Conservation (phyloP, 768 basidiomycete genomes). For the Amanita polypyramis region DNA sequence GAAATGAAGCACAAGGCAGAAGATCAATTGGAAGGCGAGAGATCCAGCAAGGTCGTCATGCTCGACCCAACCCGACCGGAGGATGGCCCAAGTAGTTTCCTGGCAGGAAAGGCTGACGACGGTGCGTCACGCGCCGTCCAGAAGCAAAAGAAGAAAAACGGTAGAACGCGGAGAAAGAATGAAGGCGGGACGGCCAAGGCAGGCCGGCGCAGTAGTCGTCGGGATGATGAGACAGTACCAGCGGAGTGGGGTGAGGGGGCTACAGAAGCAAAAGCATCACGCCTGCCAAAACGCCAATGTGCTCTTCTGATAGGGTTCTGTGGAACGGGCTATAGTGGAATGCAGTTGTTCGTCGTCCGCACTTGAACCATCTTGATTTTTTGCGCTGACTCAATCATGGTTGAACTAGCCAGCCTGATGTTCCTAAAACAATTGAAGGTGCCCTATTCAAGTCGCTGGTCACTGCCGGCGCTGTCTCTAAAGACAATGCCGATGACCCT, state of each 20-base stretch:
- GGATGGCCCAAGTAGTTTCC: neutral
- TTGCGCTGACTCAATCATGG: neutral
- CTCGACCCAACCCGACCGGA: neutral
- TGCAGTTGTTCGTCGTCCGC: slow-evolving; percentile 76
- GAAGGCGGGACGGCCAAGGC: slow-evolving; percentile 17
- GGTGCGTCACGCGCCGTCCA: neutral
- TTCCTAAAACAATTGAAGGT: slow-evolving; percentile 78
- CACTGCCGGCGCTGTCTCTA: slow-evolving; percentile 85
- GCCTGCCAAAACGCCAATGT: slow-evolving; percentile 76
- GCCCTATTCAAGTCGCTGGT: slow-evolving; percentile 81
- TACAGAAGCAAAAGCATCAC: slow-evolving; percentile 33
- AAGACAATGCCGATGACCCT: slow-evolving; percentile 88
- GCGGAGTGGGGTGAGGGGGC: slow-evolving; percentile 16
- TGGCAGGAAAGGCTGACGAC: neutral
- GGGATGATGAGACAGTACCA: slow-evolving; percentile 24
- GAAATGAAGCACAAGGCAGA: slow-evolving; percentile 6
- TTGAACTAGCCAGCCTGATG: slow-evolving; percentile 52
- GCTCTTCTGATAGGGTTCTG: slow-evolving; percentile 86
- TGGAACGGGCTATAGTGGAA: slow-evolving; percentile 86
- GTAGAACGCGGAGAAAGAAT: slow-evolving; percentile 14
- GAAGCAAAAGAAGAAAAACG: slow-evolving; percentile 1
- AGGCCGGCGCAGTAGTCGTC: slow-evolving; percentile 33
- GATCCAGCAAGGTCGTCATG: neutral
- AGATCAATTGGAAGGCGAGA: neutral
- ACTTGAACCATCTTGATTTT: neutral